Base-by-base conservation (phyloP, 768 basidiomycete species). In the Hygrocybe coccinea region DNA sequence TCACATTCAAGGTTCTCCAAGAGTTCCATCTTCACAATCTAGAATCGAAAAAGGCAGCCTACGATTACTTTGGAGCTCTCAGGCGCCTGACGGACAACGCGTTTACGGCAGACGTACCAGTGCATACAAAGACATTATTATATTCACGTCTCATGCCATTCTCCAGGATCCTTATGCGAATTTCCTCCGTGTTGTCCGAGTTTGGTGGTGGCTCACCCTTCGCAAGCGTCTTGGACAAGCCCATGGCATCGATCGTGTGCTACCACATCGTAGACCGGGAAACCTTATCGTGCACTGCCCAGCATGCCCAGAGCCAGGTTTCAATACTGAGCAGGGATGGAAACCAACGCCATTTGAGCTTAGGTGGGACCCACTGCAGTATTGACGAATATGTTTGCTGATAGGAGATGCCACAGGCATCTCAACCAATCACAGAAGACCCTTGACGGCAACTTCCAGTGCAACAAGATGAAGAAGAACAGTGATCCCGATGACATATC, bases 401-500 rank as follows among this genome's bases (percentile, higher is more conserved):
- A 43, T 43, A 21, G 39, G 21, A n/a, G 44, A 56, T 52, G 33
- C 17, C 34, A 34, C 52, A 67, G 61, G 10, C 59, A 65, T 36
- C 44, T 56, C 1, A 59, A 61, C 19, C 59, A 52, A 35, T 47
- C 52, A 9, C 45, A 57, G 35, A 37, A 54, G 15, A 62, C 62
- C 9, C 34, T 57, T 15, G 64, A 67, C 52, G 65, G 64, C 8
- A 64, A 67, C 39, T 60, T 60, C 38, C 57, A 63, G 29, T 54
- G 59, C 15, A 56, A 61, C 39, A 54, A 61, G 22, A 59, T 54
- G 33, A 56, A 48, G 24, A 67, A 65, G 50, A 59, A 61, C 15
- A 57, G 56, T 33, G 65, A 67, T 43, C 56, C 56, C 3, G 58
- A 62, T 33, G 63, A 65, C 46, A 50, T 65, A 21, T 59, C 64